Base-by-base conservation (phyloP, 352 stramenopile species). In the Phytophthora hibernalis region DNA sequence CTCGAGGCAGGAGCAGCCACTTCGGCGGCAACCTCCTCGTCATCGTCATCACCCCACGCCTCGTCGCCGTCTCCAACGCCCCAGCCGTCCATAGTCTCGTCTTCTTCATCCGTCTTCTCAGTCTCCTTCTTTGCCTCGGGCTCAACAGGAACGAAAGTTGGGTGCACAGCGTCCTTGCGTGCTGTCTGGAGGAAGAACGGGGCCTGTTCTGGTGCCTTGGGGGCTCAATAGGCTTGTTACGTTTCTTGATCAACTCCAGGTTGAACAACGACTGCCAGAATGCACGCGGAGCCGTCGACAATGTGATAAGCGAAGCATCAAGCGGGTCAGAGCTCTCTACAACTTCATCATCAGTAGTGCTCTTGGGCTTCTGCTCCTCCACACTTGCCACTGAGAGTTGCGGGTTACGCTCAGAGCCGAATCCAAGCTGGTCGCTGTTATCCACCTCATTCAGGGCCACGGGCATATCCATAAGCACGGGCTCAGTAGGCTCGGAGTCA, bases 131-230 rank as follows among this genome's bases (percentile, higher is more conserved):
- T 59, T 4, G 54, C 22, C 48, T 83, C 74, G 40, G 77, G 62
- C 4, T 48, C 70, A 6, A 90, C 49, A 7, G 82, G 69, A 15
- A 92, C 84, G 63, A 95, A 95, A 30, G 85, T 92, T 18, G 87
- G 85, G 51, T 92, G 72, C 4, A 93, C 85, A 18, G 87, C 80
- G 61, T 95, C 84, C 62, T 91, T 95, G 21, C 87, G 81, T 18
- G 85, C 76, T 50, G 92, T 98, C 68, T 97, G 94, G 33, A 99
- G 80, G 72, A 99, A 99, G 82, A 98, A 99, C 38, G 96, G 96
- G 37, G 96, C 96, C 55, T 93, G 85, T 47, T 97, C 93, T 4
- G 95, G 95, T 13, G 97, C 97, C 73, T 98, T 97, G 0, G 95
- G 15, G 96, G 85, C 61, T 98, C 93, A 22, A 93, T 96, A 8